phyloP scores from a whole-genome alignment of 2,329 filamentous ascomycete species.

The Aspergillus pseudotamarii region DNA sequence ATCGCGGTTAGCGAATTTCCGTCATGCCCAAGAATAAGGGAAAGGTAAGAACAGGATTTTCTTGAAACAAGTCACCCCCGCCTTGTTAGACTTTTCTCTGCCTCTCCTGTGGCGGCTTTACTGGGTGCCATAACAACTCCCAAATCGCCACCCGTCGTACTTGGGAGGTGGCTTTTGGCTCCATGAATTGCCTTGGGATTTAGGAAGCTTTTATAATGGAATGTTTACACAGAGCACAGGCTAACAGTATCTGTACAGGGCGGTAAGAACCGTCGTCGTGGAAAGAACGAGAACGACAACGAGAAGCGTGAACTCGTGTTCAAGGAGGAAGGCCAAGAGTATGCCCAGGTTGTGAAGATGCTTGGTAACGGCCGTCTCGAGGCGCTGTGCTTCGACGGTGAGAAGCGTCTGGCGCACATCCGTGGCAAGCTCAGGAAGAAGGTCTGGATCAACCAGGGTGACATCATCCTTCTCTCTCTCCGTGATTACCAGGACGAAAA shows the following conservation, averaged over 20 bases:
- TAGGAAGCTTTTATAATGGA: neutral
- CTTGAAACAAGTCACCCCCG: conserved; percentile 16
- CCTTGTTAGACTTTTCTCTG: conserved; percentile 18
- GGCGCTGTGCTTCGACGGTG: conserved; percentile 92
- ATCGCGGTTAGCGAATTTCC: conserved; percentile 35
- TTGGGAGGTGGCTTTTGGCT: neutral
- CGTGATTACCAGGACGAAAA: conserved; percentile 95
- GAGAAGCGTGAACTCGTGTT: conserved; percentile 98
- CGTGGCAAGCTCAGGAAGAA: conserved; percentile 99
- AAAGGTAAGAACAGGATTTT: conserved; percentile 69
- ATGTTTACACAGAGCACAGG: conserved; percentile 12
- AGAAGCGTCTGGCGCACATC: conserved; percentile 80
- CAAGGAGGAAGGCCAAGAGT: conserved; percentile 97
- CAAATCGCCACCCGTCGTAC: neutral
- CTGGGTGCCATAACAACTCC: conserved; percentile 17
- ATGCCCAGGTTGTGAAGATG: conserved; percentile 92
- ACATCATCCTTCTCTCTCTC: conserved; percentile 86
- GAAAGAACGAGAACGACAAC: conserved; percentile 99
- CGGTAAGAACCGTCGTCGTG: conserved; percentile 96
- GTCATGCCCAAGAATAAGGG: conserved; percentile 99
- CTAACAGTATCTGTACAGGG: conserved; percentile 63
- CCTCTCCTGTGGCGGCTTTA: conserved; percentile 19
- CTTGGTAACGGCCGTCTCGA: conserved; percentile 92
- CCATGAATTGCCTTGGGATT: neutral
- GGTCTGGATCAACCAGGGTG: conserved; percentile 99